A percentile compares a stretch with the other conserved stretches of the same genome.
phyloP scores from a whole-genome alignment of 2,329 filamentous ascomycete genomes.

The Rasamsonia emersonii region DNA sequence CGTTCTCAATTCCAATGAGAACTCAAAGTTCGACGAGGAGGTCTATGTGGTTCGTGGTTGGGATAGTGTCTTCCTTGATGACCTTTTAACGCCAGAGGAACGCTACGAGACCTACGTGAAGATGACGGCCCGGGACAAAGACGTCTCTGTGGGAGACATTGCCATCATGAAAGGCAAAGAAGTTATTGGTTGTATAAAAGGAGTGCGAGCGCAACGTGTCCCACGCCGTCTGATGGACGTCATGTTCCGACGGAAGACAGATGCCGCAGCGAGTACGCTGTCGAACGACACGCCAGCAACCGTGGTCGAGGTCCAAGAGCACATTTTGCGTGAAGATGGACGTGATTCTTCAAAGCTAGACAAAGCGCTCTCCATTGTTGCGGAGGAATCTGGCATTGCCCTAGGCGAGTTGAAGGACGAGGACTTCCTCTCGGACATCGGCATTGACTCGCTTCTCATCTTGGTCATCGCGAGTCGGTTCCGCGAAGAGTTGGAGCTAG shows the following conservation, averaged over 20 bases:
- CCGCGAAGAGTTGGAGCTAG: constrained; percentile 19
- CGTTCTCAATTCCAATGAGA: too few relatives aligned
- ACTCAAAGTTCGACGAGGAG: too few relatives aligned
- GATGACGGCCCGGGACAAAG: constrained; percentile 20
- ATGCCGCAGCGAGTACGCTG: too few relatives aligned
- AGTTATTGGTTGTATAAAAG: background rate
- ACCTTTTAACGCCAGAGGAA: too few relatives aligned
- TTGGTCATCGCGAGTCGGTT: constrained; percentile 26
- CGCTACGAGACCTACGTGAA: constrained; percentile 24
- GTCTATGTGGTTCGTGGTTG: too few relatives aligned
- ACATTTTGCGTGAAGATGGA: too few relatives aligned
- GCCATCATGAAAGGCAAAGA: constrained; percentile 18
- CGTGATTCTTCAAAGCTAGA: too few relatives aligned
- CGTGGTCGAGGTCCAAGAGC: too few relatives aligned
- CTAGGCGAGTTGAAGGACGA: constrained; percentile 15
- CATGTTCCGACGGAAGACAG: too few relatives aligned
- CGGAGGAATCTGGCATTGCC: constrained; percentile 17
- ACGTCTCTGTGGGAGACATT: constrained; percentile 14
- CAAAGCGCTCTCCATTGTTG: too few relatives aligned
- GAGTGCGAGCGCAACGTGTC: constrained; percentile 6
- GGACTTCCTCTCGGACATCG: constrained; percentile 19
- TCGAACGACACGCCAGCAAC: too few relatives aligned
- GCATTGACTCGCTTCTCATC: constrained; percentile 29
- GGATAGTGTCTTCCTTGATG: too few relatives aligned
- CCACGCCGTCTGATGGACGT: constrained; percentile 8